These are phyloP conservation scores for Guillardia theta DNA, from an alignment of 78 protist genomes.

Conservation along the genomic window DNA sequence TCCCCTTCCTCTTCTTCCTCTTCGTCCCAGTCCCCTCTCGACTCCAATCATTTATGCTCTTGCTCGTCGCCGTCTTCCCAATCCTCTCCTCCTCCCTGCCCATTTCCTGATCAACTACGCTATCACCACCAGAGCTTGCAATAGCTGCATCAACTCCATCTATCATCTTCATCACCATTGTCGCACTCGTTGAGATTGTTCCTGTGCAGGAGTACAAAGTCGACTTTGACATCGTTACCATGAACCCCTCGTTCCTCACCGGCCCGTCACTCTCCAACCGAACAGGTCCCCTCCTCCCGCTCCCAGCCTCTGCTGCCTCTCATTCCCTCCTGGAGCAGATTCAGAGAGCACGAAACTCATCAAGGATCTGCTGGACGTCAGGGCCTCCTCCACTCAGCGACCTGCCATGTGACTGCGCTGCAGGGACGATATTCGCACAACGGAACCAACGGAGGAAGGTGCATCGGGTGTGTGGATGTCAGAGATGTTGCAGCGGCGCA, in stretches of 20 bases:
- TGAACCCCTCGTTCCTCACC: neutral
- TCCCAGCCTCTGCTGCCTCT: neutral
- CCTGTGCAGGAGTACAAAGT: neutral
- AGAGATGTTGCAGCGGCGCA: neutral
- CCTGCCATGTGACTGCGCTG: neutral
- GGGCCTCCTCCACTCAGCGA: too few relatives aligned
- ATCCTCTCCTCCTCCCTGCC: too few relatives aligned
- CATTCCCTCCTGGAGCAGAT: neutral
- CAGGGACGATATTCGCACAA: neutral
- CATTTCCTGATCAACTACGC: too few relatives aligned
- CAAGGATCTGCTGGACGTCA: neutral
- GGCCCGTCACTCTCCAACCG: neutral
- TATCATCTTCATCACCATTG: too few relatives aligned
- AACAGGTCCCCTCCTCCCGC: neutral
- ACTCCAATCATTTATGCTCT: too few relatives aligned
- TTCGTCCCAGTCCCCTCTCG: too few relatives aligned
- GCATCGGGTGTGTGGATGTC: neutral
- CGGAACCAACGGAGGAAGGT: neutral
- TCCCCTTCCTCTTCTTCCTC: too few relatives aligned
- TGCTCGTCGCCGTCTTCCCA: too few relatives aligned
- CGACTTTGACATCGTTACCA: neutral
- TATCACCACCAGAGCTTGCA: too few relatives aligned
- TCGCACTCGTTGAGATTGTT: too few relatives aligned
- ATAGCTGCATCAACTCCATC: too few relatives aligned
- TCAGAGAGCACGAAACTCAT: neutral